These are phyloP conservation scores for Rossbeevera mucosa DNA, from an alignment of 768 basidiomycete genomes.

Conservation along the genomic window DNA sequence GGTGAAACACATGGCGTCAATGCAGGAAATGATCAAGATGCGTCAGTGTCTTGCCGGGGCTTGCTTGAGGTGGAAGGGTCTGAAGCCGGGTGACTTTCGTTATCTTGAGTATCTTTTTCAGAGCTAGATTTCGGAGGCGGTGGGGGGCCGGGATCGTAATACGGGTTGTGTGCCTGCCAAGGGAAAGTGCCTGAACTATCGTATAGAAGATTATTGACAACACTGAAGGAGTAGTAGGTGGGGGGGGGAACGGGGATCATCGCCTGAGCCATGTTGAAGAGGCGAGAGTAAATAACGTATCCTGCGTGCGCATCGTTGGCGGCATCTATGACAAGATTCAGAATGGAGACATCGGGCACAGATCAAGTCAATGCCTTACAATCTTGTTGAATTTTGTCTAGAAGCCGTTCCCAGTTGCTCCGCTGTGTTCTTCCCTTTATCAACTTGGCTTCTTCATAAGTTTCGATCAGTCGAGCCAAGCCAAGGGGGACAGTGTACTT, in stretches of 20 bases:
- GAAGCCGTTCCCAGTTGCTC: slow-evolving; percentile 63
- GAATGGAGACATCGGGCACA: neutral
- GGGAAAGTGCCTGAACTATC: slow-evolving; percentile 31
- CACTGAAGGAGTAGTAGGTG: slow-evolving; percentile 56
- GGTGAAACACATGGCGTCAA: neutral
- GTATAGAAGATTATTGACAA: slow-evolving; percentile 42
- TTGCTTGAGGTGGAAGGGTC: neutral
- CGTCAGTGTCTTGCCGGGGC: neutral
- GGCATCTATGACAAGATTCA: slow-evolving; percentile 46
- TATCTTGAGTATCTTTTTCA: slow-evolving; percentile 7
- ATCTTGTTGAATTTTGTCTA: slow-evolving; percentile 47
- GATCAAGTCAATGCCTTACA: slow-evolving; percentile 38
- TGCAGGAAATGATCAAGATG: neutral
- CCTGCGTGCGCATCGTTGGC: slow-evolving; percentile 70
- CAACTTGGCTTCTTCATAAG: slow-evolving; percentile 50
- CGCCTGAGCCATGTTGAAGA: slow-evolving; percentile 40
- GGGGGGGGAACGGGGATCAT: slow-evolving; percentile 31
- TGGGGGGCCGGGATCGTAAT: slow-evolving; percentile 68
- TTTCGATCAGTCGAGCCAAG: slow-evolving; percentile 59
- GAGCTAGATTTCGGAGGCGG: slow-evolving; percentile 41
- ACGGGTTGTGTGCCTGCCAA: slow-evolving; percentile 60
- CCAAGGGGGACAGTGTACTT: slow-evolving; percentile 57
- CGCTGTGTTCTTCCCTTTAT: slow-evolving; percentile 56
- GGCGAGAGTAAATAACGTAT: slow-evolving; percentile 45
- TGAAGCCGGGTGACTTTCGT: neutral